Evolutionary conservation across 2,329 filamentous ascomycete genomes (phyloP).

Genomic region (Fonsecaea nubica): DNA sequence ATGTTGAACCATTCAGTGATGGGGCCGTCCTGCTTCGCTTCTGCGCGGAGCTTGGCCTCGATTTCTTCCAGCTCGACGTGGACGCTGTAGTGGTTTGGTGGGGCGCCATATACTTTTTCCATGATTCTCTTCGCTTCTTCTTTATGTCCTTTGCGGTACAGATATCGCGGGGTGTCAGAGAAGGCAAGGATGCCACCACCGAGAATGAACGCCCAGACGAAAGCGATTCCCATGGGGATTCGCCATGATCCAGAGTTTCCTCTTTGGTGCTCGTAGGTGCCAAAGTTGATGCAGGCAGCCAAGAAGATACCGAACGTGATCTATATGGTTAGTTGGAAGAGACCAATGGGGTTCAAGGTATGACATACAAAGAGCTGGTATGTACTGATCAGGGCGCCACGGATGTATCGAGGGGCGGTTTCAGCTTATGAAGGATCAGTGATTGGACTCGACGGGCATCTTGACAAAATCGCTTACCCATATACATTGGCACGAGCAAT

Average conservation of each 20-base stretch:
- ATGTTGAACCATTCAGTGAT: slow-evolving; percentile 52
- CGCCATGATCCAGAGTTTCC: slow-evolving; percentile 49
- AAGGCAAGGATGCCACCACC: slow-evolving; percentile 61
- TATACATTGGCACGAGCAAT: slow-evolving; percentile 54
- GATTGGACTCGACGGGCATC: background rate
- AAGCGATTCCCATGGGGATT: slow-evolving; percentile 63
- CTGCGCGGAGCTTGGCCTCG: slow-evolving; percentile 59
- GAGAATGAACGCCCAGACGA: slow-evolving; percentile 62
- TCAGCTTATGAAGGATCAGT: slow-evolving; percentile 45
- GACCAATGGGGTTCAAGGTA: background rate
- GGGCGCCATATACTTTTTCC: slow-evolving; percentile 62
- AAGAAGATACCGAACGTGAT: slow-evolving; percentile 65
- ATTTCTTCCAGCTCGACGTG: slow-evolving; percentile 64
- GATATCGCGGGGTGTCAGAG: slow-evolving; percentile 64
- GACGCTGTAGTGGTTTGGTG: slow-evolving; percentile 62
- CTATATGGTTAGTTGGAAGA: slow-evolving; percentile 53
- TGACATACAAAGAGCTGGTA: slow-evolving; percentile 57
- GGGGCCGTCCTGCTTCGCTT: slow-evolving; percentile 58
- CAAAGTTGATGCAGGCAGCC: slow-evolving; percentile 62
- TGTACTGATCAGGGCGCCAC: slow-evolving; percentile 52
- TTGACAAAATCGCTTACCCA: slow-evolving; percentile 24
- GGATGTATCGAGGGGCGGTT: slow-evolving; percentile 53
- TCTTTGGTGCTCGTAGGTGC: slow-evolving; percentile 44
- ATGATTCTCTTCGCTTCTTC: slow-evolving; percentile 60
- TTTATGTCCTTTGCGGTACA: slow-evolving; percentile 62